A percentile compares a stretch with the other conserved stretches of the same genome.
Conservation (phyloP, 75 land plant genomes). For the Cupressus sempervirens region DNA sequence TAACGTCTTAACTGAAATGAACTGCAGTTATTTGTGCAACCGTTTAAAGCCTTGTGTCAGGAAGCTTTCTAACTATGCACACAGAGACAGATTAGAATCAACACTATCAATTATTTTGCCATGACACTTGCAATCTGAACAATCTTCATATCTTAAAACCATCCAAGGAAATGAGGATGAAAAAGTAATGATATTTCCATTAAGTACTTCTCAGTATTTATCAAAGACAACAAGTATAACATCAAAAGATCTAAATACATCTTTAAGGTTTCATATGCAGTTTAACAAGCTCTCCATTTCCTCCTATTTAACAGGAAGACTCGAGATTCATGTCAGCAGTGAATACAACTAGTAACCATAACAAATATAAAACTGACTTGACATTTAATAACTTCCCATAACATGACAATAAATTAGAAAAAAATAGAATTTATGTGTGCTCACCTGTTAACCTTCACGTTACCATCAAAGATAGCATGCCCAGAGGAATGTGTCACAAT, state of each 20-base stretch:
- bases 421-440: not conserved
- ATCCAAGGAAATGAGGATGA: not conserved
- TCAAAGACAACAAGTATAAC: not conserved
- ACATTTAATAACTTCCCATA: not conserved
- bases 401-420: constrained; percentile 2
- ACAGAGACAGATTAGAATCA: too few species aligned
- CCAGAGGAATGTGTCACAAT: constrained; percentile 77
- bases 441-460: constrained; percentile 91
- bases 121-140: not conserved
- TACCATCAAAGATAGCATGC: constrained; percentile 94
- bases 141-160: not conserved
- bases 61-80: too few species aligned
- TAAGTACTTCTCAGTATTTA: not conserved
- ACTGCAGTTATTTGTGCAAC: too few species aligned
- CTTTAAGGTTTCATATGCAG: not conserved
- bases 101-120: too few species aligned
- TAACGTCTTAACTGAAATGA: too few species aligned
- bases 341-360: not conserved
- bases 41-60: too few species aligned
- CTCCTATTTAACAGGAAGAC: not conserved
- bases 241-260: not conserved
- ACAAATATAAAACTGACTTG: not conserved
- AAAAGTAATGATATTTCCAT: not conserved
- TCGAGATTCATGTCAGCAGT: not conserved
- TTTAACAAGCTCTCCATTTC: not conserved